Evolutionary conservation across 2,329 filamentous ascomycete species (phyloP).

Genomic region (Paecilomyces variotii): DNA sequence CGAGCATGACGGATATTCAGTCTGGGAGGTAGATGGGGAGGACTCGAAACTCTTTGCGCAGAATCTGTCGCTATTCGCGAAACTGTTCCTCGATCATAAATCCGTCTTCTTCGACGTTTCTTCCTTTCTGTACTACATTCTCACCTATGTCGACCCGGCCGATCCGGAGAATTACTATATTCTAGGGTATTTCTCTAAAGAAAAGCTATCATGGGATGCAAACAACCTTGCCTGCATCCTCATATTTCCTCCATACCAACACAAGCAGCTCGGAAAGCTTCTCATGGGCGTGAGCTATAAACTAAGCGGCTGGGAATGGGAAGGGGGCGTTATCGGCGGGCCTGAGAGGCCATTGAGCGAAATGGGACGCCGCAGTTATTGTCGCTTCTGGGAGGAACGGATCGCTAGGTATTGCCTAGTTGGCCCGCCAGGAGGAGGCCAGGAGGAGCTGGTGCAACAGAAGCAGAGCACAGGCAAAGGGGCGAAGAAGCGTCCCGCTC

Average conservation of each 20-base stretch:
- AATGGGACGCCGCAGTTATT: constrained; percentile 73
- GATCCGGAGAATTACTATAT: constrained; percentile 48
- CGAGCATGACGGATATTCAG: constrained; percentile 67
- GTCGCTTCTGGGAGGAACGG: constrained; percentile 77
- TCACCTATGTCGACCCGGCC: constrained; percentile 61
- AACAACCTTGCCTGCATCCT: constrained; percentile 97
- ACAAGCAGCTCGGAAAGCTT: constrained; percentile 76
- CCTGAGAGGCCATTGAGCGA: constrained; percentile 91
- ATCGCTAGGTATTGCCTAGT: constrained; percentile 60
- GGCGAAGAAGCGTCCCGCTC: constrained; percentile 34
- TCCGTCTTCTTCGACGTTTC: constrained; percentile 96
- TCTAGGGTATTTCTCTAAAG: constrained; percentile 96
- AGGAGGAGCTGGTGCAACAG: constrained; percentile 20
- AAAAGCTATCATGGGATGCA: constrained; percentile 98
- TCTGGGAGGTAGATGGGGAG: constrained; percentile 91
- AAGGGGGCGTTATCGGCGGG: constrained; percentile 65
- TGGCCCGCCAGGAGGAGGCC: constrained; percentile 17
- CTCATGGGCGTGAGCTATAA: constrained; percentile 93
- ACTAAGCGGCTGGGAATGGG: constrained; percentile 67
- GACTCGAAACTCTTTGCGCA: constrained; percentile 84
- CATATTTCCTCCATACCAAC: constrained; percentile 91
- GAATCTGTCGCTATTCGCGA: constrained; percentile 91
- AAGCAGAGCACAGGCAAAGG: constrained; percentile 24
- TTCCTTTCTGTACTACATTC: constrained; percentile 88
- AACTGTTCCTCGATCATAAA: constrained; percentile 96